Evolutionary conservation across 192 early-diverging fungal species (phyloP).

Genomic region (Rhizophlyctis rosea): DNA sequence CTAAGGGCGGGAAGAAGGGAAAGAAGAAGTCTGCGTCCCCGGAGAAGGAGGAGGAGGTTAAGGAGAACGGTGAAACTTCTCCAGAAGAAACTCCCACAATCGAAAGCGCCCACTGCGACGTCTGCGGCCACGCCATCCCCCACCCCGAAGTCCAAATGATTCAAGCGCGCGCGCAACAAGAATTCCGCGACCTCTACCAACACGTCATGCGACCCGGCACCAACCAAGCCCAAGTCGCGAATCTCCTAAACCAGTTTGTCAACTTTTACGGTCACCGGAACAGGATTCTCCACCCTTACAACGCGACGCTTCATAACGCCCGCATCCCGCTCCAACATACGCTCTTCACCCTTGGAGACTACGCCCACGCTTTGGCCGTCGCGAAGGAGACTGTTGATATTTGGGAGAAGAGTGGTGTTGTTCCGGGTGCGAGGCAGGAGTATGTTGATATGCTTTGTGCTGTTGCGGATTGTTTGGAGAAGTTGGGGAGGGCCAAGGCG

Average conservation of each 20-base stretch:
- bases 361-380: slow-evolving; percentile 35
- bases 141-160: slow-evolving; percentile 28
- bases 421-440: slow-evolving; percentile 54
- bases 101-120: slow-evolving; percentile 52
- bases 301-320: slow-evolving; percentile 49
- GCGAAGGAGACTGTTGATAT: slow-evolving; percentile 44
- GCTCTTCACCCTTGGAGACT: slow-evolving; percentile 21
- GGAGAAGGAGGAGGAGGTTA: slow-evolving; percentile 39
- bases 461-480: slow-evolving; percentile 46
- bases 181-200: slow-evolving; percentile 52
- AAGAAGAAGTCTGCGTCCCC: slow-evolving; percentile 35
- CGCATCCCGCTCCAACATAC: slow-evolving; percentile 44
- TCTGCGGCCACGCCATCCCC: slow-evolving; percentile 28
- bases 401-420: slow-evolving; percentile 44
- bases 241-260: slow-evolving; percentile 44
- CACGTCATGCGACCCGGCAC: slow-evolving; percentile 16
- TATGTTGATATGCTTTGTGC: slow-evolving; percentile 58
- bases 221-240: slow-evolving; percentile 1
- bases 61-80: slow-evolving; percentile 16
- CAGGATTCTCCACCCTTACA: slow-evolving; percentile 51
- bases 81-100: too few species aligned
- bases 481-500: neutral
- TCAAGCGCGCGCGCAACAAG: slow-evolving; percentile 28
- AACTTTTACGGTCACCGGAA: slow-evolving; percentile 40
- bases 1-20: neutral